phyloP scores from a whole-genome alignment of 306 rosid species.

The Senna tora region DNA sequence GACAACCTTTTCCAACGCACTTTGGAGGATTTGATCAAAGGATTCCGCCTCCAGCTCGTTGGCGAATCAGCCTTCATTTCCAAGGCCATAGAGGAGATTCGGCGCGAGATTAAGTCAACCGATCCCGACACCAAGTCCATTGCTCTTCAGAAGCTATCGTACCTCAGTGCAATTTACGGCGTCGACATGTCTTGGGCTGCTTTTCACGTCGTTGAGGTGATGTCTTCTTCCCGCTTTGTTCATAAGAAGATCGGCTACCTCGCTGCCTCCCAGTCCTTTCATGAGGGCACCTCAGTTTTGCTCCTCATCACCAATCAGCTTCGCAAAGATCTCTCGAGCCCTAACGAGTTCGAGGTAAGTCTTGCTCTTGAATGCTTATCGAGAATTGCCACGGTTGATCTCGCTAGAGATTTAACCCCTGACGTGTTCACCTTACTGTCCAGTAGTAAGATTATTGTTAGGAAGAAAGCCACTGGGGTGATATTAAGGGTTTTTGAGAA shows the following conservation, averaged over 20 bases:
- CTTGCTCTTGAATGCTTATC: constrained; percentile 81
- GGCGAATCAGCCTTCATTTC: constrained; percentile 72
- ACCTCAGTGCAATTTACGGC: constrained; percentile 68
- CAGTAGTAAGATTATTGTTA: constrained; percentile 57
- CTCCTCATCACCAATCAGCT: constrained; percentile 95
- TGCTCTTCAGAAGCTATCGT: constrained; percentile 81
- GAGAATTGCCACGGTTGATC: constrained; percentile 70
- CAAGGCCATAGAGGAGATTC: constrained; percentile 82
- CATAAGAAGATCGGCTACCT: constrained; percentile 82
- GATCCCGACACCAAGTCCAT: constrained; percentile 73
- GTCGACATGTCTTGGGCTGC: constrained; percentile 90
- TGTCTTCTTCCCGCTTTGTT: constrained; percentile 74
- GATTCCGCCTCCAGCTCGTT: constrained; percentile 67
- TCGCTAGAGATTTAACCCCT: constrained; percentile 83
- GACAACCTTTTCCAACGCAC: constrained; percentile 86
- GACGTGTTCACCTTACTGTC: constrained; percentile 73
- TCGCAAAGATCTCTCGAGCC: constrained; percentile 75
- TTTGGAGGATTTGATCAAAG: constrained; percentile 82
- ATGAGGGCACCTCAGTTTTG: constrained; percentile 68
- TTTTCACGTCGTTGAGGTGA: constrained; percentile 90
- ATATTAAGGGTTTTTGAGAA: constrained; percentile 73
- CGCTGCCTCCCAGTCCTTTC: constrained; percentile 80
- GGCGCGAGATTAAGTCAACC: constrained; percentile 85
- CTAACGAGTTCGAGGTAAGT: constrained; percentile 67
- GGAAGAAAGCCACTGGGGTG: constrained; percentile 77